These are phyloP conservation scores for Botrytis medusae DNA, from an alignment of 2,329 filamentous ascomycete species.

Conservation along the genomic window DNA sequence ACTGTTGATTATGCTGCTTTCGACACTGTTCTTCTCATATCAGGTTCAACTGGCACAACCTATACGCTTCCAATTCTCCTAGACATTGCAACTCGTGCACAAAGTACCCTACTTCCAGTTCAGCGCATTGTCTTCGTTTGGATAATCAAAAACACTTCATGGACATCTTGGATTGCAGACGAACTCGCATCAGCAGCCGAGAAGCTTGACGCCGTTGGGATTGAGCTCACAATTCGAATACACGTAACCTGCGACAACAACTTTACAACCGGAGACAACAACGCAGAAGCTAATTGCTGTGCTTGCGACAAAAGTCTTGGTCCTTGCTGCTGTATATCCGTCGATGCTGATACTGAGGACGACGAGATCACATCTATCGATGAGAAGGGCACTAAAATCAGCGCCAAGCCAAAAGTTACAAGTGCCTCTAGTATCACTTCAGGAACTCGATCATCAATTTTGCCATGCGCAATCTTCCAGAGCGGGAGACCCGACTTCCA, in stretches of 20 bases:
- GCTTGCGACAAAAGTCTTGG: slow-evolving; percentile 29
- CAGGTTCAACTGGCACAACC: slow-evolving; percentile 61
- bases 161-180: slow-evolving; percentile 47
- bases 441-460: slow-evolving; percentile 38
- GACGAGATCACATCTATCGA: background rate
- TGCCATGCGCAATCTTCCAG: slow-evolving; percentile 10
- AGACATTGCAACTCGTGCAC: slow-evolving; percentile 29
- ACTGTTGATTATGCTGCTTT: slow-evolving; percentile 55
- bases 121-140: slow-evolving; percentile 55
- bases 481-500: slow-evolving; percentile 51
- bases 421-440: slow-evolving; percentile 24
- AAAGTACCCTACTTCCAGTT: slow-evolving; percentile 42
- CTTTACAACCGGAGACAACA: slow-evolving; percentile 26
- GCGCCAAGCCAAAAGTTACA: slow-evolving; percentile 13
- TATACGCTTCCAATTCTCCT: slow-evolving; percentile 58
- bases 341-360: slow-evolving; percentile 8
- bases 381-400: slow-evolving; percentile 19
- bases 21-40: slow-evolving; percentile 59
- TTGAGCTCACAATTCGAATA: slow-evolving; percentile 53
- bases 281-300: slow-evolving; percentile 23
- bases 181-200: slow-evolving; percentile 35
- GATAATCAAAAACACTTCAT: slow-evolving; percentile 56
- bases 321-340: slow-evolving; percentile 28
- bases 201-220: slow-evolving; percentile 47
- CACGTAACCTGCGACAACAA: slow-evolving; percentile 49